A percentile compares a stretch with the other conserved stretches of the same genome.
These are phyloP conservation scores for Paecilomyces variotii DNA, from an alignment of 2,329 filamentous ascomycete species.

Conservation along the genomic window DNA sequence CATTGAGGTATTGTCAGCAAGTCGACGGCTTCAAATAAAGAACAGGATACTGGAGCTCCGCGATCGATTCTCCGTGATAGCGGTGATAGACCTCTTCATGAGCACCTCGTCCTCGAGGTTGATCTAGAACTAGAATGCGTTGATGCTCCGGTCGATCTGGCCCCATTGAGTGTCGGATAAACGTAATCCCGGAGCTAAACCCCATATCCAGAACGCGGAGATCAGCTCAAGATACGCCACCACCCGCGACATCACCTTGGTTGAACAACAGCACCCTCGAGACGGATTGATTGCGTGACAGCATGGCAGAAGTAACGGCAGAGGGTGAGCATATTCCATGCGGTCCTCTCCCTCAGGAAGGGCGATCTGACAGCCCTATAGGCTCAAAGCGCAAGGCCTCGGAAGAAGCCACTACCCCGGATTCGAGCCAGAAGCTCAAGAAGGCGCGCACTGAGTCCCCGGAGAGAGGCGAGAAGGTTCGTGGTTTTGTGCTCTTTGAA, in stretches of 20 bases:
- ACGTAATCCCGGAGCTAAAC: slow-evolving; percentile 13
- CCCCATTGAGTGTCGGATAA: slow-evolving; percentile 15
- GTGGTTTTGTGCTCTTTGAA: not conserved
- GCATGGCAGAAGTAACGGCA: slow-evolving; percentile 18
- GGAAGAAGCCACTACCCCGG: slow-evolving; percentile 38
- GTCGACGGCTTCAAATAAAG: not conserved
- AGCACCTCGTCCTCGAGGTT: not conserved
- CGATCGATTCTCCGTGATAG: not conserved
- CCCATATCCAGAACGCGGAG: slow-evolving; percentile 12
- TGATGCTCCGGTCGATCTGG: slow-evolving; percentile 14
- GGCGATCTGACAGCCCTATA: slow-evolving; percentile 10
- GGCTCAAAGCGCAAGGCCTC: slow-evolving; percentile 42
- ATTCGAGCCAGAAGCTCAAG: slow-evolving; percentile 38
- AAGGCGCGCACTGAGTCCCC: slow-evolving; percentile 43
- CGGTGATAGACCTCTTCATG: not conserved
- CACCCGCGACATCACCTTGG: not conserved
- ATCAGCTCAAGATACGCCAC: slow-evolving; percentile 3
- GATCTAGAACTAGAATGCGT: slow-evolving; percentile 2
- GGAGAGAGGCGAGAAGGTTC: slow-evolving; percentile 27
- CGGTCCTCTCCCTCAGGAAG: not conserved
- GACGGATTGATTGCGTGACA: slow-evolving; percentile 1
- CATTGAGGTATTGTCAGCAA: slow-evolving; percentile 22
- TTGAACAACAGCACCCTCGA: slow-evolving; percentile 1
- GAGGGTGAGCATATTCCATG: slow-evolving; percentile 24
- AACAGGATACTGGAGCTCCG: not conserved